These are phyloP conservation scores for Lineolata rhizophorae DNA, from an alignment of 495 filamentous ascomycete genomes.

Conservation along the genomic window DNA sequence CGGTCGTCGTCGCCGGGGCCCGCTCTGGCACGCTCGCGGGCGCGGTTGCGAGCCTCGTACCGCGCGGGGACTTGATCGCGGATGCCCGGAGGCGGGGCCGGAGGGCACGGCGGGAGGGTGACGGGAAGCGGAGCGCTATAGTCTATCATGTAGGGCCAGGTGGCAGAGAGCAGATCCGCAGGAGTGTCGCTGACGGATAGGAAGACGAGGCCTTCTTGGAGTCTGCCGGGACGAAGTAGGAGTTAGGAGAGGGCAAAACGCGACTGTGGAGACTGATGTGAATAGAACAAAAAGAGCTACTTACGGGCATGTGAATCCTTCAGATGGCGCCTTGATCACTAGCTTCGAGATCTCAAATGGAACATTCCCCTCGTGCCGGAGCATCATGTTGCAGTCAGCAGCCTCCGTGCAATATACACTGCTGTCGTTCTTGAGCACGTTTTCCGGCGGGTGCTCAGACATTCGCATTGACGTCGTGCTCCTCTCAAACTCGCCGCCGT, in stretches of 20 bases:
- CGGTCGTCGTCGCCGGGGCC: too few species aligned
- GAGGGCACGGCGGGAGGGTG: too few species aligned
- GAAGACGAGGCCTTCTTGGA: slow-evolving; percentile 88
- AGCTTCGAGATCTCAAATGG: slow-evolving; percentile 66
- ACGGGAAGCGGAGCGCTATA: too few species aligned
- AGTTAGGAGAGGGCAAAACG: slow-evolving; percentile 9
- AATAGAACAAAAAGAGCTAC: too few species aligned
- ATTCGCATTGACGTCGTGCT: slow-evolving; percentile 19
- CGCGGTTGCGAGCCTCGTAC: too few species aligned
- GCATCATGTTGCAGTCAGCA: slow-evolving; percentile 60
- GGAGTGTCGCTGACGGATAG: too few species aligned
- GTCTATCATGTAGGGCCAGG: too few species aligned
- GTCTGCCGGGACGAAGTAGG: slow-evolving; percentile 31
- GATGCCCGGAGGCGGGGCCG: too few species aligned
- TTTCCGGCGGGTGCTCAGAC: slow-evolving; percentile 59
- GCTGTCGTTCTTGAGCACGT: slow-evolving; percentile 59
- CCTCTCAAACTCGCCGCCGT: slow-evolving; percentile 55
- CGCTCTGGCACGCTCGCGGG: too few species aligned
- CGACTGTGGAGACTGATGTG: too few species aligned
- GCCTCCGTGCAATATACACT: slow-evolving; percentile 80
- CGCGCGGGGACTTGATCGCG: too few species aligned
- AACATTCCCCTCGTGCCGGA: slow-evolving; percentile 55
- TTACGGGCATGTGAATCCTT: slow-evolving; percentile 69
- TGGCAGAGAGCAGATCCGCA: too few species aligned
- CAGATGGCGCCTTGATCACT: slow-evolving; percentile 66